Percentiles rank a stretch among this genome's conserved stretches.
Evolutionary conservation across 2,329 filamentous ascomycete species (phyloP).

Genomic region (Lizonia empirigonia): DNA sequence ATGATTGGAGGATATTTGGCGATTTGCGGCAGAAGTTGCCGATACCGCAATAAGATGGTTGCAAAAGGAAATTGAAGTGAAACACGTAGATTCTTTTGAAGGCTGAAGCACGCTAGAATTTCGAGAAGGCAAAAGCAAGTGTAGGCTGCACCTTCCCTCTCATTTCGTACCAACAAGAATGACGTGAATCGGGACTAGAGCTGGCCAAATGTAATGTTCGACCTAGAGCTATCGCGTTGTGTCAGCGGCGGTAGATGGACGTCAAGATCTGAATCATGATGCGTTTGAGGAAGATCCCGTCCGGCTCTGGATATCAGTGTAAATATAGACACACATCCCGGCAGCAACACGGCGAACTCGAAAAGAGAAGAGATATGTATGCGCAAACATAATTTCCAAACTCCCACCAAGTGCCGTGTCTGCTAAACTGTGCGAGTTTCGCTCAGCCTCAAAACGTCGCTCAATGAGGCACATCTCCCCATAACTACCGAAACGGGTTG

Average conservation of each 20-base stretch:
- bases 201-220: not conserved
- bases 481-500: conserved; percentile 33
- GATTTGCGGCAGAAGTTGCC: conserved; percentile 4
- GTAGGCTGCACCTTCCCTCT: conserved; percentile 1
- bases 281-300: conserved; percentile 15
- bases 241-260: conserved; percentile 7
- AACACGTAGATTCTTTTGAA: conserved; percentile 12
- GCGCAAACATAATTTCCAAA: conserved; percentile 10
- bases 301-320: conserved; percentile 9
- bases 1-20: conserved; percentile 10
- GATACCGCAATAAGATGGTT: not conserved
- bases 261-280: conserved; percentile 10
- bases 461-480: conserved; percentile 13
- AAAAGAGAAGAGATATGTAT: conserved; percentile 12
- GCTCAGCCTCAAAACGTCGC: conserved; percentile 28
- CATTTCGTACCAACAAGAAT: conserved; percentile 7
- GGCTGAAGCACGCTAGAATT: conserved; percentile 27
- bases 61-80: conserved; percentile 17
- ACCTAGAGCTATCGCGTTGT: conserved; percentile 2
- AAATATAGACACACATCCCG: conserved; percentile 9
- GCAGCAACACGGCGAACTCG: not conserved
- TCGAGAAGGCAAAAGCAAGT: conserved; percentile 23
- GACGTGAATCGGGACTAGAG: conserved; percentile 6
- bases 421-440: conserved; percentile 45
- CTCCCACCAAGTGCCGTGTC: conserved; percentile 24